Base-by-base conservation (phyloP, 768 basidiomycete genomes). In the Hypholoma sublateritium region DNA sequence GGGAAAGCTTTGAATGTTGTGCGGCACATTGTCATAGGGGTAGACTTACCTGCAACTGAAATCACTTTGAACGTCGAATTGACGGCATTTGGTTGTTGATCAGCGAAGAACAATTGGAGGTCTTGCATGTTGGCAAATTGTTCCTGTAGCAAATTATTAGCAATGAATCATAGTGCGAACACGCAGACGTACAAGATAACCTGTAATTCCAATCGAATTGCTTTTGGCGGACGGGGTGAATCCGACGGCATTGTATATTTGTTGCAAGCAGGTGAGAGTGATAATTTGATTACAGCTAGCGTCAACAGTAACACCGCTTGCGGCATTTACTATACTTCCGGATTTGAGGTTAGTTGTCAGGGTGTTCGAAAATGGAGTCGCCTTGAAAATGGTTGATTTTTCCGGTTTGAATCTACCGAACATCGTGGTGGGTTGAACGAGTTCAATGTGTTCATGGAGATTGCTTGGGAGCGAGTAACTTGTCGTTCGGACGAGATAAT, bases 341-440 rank as follows among this genome's bases (percentile, higher is more conserved):
- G 3, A 65, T 56, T 3, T 59, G 39, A 50, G 61, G 50, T 11
- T 59, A 12, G 39, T 32, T 32, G 28, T 32, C 50, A 56, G 2
- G 56, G 50, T 1, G 62, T 32, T 32, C 28, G 28, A 32, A 6
- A 32, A 32, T 32, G 28, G 28, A 32, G 59, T 12, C 28, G 28
- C 28, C 28, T 70, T 71, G 53, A 74, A 70, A 19, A 82, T 61
- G 0, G 72, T 81, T 12, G 78, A 78, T 59, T 64, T 76, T 52
- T 80, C 70, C 8, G 70, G 69, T 59, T 75, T 80, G 54, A 80
- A 70, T 53, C 79, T 78, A 16, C 78, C 76, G 59, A 89, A 91
- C 67, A 82, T 78, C 1, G 86, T 89, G 0, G 89, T 89, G 0
- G 88, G 88, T 55, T 87, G 84, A 34, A 90, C 72, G 32, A 89